Percentiles rank a stretch among this genome's conserved stretches.
Conservation (phyloP, 2,329 filamentous ascomycete species). For the Diaporthe citri region DNA sequence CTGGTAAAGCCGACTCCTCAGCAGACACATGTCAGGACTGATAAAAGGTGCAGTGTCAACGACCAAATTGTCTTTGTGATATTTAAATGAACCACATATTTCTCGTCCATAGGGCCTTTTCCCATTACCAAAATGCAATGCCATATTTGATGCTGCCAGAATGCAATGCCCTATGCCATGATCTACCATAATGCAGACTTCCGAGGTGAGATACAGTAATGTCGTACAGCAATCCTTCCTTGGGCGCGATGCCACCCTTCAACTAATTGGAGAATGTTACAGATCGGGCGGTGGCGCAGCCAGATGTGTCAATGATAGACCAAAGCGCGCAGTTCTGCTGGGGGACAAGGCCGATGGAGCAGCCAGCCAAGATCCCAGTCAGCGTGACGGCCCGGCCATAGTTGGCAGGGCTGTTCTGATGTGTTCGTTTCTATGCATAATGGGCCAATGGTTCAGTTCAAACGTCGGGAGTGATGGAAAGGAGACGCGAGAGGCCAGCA, state of each 20-base stretch:
- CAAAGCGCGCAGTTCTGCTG: constrained; percentile 26
- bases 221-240: not conserved
- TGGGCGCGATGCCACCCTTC: not conserved
- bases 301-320: constrained; percentile 32
- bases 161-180: constrained; percentile 21
- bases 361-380: constrained; percentile 27
- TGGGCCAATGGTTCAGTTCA: constrained; percentile 29
- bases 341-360: constrained; percentile 26
- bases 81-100: not conserved
- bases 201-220: not conserved
- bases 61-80: not conserved
- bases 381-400: constrained; percentile 33
- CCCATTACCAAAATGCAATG: constrained; percentile 28
- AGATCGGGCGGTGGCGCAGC: constrained; percentile 28
- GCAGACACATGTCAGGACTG: not conserved
- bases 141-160: constrained; percentile 1
- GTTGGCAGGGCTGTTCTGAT: constrained; percentile 31
- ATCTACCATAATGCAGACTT: constrained; percentile 17
- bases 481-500: not conserved
- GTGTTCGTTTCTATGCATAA: constrained; percentile 17
- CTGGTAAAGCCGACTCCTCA: not conserved
- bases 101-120: not conserved
- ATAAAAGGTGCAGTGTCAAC: no score
- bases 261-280: constrained; percentile 18
- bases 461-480: not conserved